Conservation (phyloP, 495 filamentous ascomycete genomes). For the Friedmanniomyces endolithicus region DNA sequence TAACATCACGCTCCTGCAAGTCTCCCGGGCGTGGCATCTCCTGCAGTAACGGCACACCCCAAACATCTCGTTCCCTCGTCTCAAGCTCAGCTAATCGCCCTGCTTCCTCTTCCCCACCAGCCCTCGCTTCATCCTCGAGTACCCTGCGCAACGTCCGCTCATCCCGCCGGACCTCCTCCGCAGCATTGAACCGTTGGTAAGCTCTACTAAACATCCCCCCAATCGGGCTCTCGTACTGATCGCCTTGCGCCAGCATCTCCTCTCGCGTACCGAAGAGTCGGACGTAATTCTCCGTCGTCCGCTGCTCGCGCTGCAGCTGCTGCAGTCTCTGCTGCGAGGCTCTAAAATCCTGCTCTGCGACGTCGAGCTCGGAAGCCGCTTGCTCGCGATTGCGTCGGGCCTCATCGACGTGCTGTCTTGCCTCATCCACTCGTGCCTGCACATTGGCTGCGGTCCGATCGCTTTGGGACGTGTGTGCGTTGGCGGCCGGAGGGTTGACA, state of each 20-base stretch:
- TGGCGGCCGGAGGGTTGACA: not conserved
- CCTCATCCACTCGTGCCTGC: constrained; percentile 18
- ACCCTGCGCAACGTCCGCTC: constrained; percentile 19
- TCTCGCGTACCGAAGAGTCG: constrained; percentile 33
- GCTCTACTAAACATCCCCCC: constrained; percentile 30
- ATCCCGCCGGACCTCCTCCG: constrained; percentile 25
- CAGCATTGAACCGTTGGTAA: constrained; percentile 24
- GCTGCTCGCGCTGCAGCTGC: constrained; percentile 23
- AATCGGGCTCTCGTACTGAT: constrained; percentile 33
- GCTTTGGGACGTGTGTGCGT: not conserved
- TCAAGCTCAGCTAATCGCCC: constrained; percentile 6
- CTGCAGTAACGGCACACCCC: constrained; percentile 13
- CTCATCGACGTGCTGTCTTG: constrained; percentile 11
- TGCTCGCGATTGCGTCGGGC: constrained; percentile 17
- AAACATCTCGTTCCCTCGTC: constrained; percentile 13
- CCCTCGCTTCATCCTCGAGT: constrained; percentile 17
- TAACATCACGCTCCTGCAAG: not conserved
- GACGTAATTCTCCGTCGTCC: constrained; percentile 23
- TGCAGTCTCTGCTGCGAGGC: constrained; percentile 16
- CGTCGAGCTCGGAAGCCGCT: constrained; percentile 19
- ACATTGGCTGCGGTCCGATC: constrained; percentile 9
- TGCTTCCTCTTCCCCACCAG: constrained; percentile 8
- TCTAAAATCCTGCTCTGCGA: constrained; percentile 16
- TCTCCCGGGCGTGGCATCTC: no score
- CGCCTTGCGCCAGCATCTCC: constrained; percentile 28